Evolutionary conservation across 495 filamentous ascomycete genomes (phyloP), one percentile per base, ranked within the genome.

Genomic region (Xylaria flabelliformis): DNA sequence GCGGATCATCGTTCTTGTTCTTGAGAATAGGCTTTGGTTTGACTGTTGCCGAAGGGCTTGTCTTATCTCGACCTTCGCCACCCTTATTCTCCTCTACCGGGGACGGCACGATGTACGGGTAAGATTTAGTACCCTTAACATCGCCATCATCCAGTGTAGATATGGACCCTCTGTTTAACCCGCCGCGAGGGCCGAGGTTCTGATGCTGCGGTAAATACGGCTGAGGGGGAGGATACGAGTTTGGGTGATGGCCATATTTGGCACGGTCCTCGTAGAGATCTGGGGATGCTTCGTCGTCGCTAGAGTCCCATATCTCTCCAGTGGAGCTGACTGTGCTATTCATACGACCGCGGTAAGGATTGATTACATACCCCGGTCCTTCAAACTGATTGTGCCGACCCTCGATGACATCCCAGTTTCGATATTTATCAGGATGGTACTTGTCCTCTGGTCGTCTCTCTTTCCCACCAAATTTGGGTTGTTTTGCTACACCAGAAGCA

Each of bases 21-120:
- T 86, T 86, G 8, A 87, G 79, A 41, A 87, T 87, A 21, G 85
- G 80, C 73, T 86, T 87, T 3, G 85, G 85, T 64, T 73, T 77
- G 1, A 81, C 77, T 0, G 82, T 84, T 51, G 77, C 81, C 8
- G 81, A 71, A 3, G 84, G 83, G 3, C 82, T 84, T 7, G 66
- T 55, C 42, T 70, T 71, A 36, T 69, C 58, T n/a, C 72, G 46
- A 24, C 26, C 13, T 26, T 67, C 70, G 0, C 70, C 53, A 10
- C 4, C 36, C 24, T 36, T 62, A 3, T 24, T 44, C 24, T 72
- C 68, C 46, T 70, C 72, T 32, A 21, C 65, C n/a, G 84, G 83
- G 19, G 83, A 77, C 6, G 81, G 79, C 13, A 86, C 83, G 63
- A 85, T 84, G 69, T 81, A 72, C 10, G 83, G 84, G 67, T 82